phyloP scores from a whole-genome alignment of 805 yeast species.

The Lipomyces oligophaga region DNA sequence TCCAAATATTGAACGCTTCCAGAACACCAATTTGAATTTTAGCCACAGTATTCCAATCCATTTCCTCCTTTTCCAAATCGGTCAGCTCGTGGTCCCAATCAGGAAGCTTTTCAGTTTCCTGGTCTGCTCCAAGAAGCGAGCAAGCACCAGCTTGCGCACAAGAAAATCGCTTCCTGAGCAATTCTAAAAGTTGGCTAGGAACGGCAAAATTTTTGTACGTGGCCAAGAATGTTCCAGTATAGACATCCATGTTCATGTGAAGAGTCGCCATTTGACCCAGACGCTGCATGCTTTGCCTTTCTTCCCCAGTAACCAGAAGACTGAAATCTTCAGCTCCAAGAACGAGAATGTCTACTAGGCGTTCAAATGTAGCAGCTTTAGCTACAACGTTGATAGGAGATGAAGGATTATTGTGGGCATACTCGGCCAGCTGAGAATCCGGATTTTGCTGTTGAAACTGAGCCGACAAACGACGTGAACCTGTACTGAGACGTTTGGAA shows the following conservation, averaged over 20 bases:
- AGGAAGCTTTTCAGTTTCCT: conserved; percentile 32
- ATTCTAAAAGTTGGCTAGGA: conserved; percentile 50
- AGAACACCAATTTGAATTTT: conserved; percentile 79
- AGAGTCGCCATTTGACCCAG: conserved; percentile 35
- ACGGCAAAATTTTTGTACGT: conserved; percentile 65
- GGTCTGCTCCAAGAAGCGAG: conserved; percentile 41
- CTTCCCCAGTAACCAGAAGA: conserved; percentile 31
- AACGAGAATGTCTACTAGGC: conserved; percentile 74
- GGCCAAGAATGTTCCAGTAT: conserved; percentile 64
- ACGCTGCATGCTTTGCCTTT: conserved; percentile 13
- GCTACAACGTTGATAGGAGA: conserved; percentile 47
- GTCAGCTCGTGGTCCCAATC: conserved; percentile 31
- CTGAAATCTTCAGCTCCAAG: conserved; percentile 62
- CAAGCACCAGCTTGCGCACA: conserved; percentile 62
- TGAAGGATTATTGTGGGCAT: neutral
- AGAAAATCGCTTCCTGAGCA: conserved; percentile 51
- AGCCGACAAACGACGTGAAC: conserved; percentile 36
- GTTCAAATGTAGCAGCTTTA: conserved; percentile 69
- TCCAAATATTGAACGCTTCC: conserved; percentile 68
- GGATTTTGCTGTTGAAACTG: conserved; percentile 24
- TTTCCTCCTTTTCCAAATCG: conserved; percentile 42
- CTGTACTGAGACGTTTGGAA: conserved; percentile 42
- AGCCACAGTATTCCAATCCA: conserved; percentile 64
- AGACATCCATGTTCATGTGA: conserved; percentile 60
- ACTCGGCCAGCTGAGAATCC: conserved; percentile 15